Base-by-base conservation (phyloP, 2,329 filamentous ascomycete genomes). In the Elsinoe ampelina region DNA sequence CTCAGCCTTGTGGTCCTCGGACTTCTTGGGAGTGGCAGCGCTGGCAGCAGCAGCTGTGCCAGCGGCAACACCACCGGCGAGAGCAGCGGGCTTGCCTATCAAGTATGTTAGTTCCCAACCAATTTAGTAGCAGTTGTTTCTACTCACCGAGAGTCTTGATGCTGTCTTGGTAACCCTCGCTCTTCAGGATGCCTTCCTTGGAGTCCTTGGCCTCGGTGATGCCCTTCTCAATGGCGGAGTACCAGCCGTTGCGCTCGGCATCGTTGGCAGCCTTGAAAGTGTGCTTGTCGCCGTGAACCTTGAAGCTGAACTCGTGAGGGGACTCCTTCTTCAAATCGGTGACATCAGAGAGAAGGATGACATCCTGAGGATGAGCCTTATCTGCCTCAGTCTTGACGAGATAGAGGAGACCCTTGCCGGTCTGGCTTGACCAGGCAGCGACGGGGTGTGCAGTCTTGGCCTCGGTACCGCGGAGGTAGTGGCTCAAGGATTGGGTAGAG, bases 351-450 rank as follows among this genome's bases (percentile, higher is more conserved):
- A 96, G 76, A 74, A 89, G 88, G 72, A 97, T 85, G 66, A 93
- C 84, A 67, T 89, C 86, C 64, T 84, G 79, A 60, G 92, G 91
- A 59, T 81, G 80, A 63, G 82, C 78, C 83, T 95, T 95, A 75
- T 95, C 87, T 67, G 83, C 80, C 54, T 80, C 78, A 73, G 88
- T 85, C 83, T 92, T 90, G 74, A 86, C 85, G 74, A 89, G 87
- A 80, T 95, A 95, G 41, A 97, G 79, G 17, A 97, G 86, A 69
- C 93, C 93, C 80, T 95, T 95, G 72, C 92, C 92, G 59, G 92
- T 96, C 79, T 95, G 84, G 64, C 84, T 84, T 61, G 92, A 89
- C 89, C 93, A 96, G 35, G 93, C 87, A 64, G 84, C 86, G 65
- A 86, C 86, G 63, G 87, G 80, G 76, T 95, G 86, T 60, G 87